Percentiles rank a stretch among this genome's conserved stretches.
phyloP scores from a whole-genome alignment of 2,329 filamentous ascomycete genomes.

The Fusarium decemcellulare region DNA sequence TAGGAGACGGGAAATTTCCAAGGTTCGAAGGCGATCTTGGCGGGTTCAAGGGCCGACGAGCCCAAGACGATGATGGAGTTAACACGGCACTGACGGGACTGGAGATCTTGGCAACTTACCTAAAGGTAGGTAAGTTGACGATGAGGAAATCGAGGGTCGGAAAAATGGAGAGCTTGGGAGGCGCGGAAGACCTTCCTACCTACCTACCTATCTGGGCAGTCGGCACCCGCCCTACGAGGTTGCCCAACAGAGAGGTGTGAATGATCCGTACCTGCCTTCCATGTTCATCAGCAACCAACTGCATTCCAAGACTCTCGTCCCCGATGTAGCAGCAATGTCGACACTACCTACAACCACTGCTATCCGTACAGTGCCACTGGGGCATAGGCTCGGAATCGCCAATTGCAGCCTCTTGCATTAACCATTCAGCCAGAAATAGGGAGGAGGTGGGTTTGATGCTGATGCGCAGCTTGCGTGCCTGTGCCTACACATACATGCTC shows the following conservation, averaged over 20 bases:
- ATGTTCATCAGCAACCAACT: too few relatives aligned
- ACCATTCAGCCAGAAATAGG: background rate
- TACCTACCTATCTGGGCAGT: background rate
- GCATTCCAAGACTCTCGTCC: background rate
- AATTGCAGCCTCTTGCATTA: background rate
- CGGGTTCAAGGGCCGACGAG: conserved; percentile 5
- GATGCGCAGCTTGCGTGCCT: background rate
- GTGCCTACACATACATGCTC: background rate
- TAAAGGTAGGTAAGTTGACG: too few relatives aligned
- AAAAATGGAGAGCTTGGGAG: background rate
- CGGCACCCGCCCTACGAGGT: too few relatives aligned
- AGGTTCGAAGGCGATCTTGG: conserved; percentile 22
- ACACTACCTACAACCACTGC: too few relatives aligned
- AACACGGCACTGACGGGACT: conserved; percentile 1
- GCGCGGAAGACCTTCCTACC: background rate
- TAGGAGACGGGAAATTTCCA: conserved; percentile 18
- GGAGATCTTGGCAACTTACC: conserved; percentile 17
- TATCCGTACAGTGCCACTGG: background rate
- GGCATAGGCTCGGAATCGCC: background rate
- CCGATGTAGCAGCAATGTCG: background rate
- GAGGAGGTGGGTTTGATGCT: too few relatives aligned
- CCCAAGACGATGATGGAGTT: background rate
- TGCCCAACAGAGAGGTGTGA: too few relatives aligned
- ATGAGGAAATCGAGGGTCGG: too few relatives aligned
- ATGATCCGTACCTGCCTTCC: too few relatives aligned